A percentile compares a stretch with the other conserved stretches of the same genome.
These are phyloP conservation scores for Penicillium waksmanii DNA, from an alignment of 495 filamentous ascomycete species.

Conservation along the genomic window DNA sequence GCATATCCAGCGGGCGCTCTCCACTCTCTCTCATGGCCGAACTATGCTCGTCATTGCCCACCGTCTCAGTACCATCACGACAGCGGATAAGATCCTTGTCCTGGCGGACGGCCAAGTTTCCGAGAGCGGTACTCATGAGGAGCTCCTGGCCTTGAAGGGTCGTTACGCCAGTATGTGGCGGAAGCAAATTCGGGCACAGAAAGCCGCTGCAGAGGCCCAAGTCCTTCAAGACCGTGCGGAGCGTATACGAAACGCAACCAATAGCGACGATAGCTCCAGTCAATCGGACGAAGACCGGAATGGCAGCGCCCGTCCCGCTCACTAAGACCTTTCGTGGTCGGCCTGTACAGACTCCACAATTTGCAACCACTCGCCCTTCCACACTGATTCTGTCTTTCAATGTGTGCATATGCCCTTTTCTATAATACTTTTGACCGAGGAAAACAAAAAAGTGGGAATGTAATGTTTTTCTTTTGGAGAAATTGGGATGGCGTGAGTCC, in stretches of 20 bases:
- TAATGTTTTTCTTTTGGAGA: conserved; percentile 22
- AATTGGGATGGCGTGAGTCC: conserved; percentile 10
- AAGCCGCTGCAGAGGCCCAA: conserved; percentile 74
- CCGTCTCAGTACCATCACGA: conserved; percentile 90
- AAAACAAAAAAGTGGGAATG: conserved; percentile 19
- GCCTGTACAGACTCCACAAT: conserved; percentile 20
- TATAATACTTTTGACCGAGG: conserved; percentile 16
- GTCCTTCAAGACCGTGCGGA: conserved; percentile 54
- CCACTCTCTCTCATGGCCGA: conserved; percentile 76
- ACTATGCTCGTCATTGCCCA: conserved; percentile 88
- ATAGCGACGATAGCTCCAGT: conserved; percentile 55
- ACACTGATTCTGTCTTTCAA: conserved; percentile 27
- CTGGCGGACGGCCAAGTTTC: conserved; percentile 80
- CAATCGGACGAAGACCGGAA: conserved; percentile 57
- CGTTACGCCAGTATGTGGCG: conserved; percentile 93
- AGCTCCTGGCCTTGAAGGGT: conserved; percentile 76
- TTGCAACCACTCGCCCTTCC: conserved; percentile 24
- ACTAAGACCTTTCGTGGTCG: conserved; percentile 14
- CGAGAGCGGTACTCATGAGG: conserved; percentile 85
- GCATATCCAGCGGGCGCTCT: conserved; percentile 87
- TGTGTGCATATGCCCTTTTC: conserved; percentile 29
- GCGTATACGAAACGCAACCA: conserved; percentile 48
- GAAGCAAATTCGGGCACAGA: conserved; percentile 89
- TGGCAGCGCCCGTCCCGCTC: conserved; percentile 30
- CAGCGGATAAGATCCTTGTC: conserved; percentile 94